Percentiles rank a stretch among this genome's conserved stretches.
Conservation (phyloP, 202 grass and related monocot species). For the Musa balbisiana region DNA sequence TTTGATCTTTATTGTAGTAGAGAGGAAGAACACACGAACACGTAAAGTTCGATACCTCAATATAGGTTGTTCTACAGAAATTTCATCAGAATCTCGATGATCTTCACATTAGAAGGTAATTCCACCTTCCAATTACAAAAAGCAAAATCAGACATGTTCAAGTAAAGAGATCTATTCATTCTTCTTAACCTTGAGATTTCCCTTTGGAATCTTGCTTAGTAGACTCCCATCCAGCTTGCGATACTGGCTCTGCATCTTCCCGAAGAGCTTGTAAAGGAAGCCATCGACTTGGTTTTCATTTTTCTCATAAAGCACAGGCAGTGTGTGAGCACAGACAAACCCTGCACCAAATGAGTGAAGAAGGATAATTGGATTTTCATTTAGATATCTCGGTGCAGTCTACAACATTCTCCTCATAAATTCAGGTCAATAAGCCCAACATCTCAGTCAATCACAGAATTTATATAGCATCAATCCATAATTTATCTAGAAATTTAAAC, state of each 20-base stretch:
- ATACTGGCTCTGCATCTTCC: slow-evolving; percentile 60
- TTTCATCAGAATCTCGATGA: too few relatives aligned
- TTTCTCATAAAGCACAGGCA: slow-evolving; percentile 82
- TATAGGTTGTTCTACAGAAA: too few relatives aligned
- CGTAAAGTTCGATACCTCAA: too few relatives aligned
- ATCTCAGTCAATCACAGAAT: too few relatives aligned
- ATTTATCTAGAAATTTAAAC: too few relatives aligned
- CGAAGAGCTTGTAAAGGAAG: slow-evolving; percentile 41
- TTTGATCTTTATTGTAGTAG: too few relatives aligned
- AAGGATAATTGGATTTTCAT: neutral
- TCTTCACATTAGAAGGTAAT: too few relatives aligned
- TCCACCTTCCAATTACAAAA: neutral
- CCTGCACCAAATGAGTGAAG: slow-evolving; percentile 40
- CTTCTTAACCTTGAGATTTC: slow-evolving; percentile 58
- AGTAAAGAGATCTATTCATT: slow-evolving; percentile 32
- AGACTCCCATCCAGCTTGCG: slow-evolving; percentile 46
- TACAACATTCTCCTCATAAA: too few relatives aligned
- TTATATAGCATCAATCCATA: neutral
- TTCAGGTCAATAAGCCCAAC: too few relatives aligned
- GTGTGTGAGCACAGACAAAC: slow-evolving; percentile 70
- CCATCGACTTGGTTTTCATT: slow-evolving; percentile 78
- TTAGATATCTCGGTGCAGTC: neutral
- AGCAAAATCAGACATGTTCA: neutral
- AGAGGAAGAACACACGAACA: too few relatives aligned
- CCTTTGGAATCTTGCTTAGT: slow-evolving; percentile 59